Percentiles rank a stretch among this genome's conserved stretches.
Conservation (phyloP, 805 yeast species). For the Kuraishia piskuri region DNA sequence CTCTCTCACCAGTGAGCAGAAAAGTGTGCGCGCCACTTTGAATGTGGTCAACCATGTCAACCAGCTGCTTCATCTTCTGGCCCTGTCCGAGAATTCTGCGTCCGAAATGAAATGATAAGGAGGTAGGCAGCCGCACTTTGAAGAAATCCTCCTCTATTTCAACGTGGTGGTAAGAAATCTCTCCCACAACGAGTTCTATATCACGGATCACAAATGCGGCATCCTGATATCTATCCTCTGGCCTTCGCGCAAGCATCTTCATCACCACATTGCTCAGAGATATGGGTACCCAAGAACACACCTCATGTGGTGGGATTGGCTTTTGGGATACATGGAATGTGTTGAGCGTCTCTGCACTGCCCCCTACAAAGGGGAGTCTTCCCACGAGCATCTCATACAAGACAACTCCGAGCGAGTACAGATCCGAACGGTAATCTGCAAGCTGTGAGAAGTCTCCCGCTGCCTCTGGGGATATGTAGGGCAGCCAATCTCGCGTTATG, state of each 20-base stretch:
- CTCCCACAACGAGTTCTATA: constrained; percentile 18
- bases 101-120: constrained; percentile 15
- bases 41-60: constrained; percentile 11
- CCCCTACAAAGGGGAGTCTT: constrained; percentile 31
- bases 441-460: constrained; percentile 28
- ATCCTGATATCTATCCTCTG: constrained; percentile 28
- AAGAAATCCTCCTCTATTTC: neutral
- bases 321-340: constrained; percentile 30
- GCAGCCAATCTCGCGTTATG: constrained; percentile 29
- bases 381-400: constrained; percentile 40
- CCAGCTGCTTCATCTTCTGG: constrained; percentile 14
- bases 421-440: constrained; percentile 39
- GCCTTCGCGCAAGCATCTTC: constrained; percentile 32
- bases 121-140: constrained; percentile 2
- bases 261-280: constrained; percentile 30
- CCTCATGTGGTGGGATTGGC: constrained; percentile 30
- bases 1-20: constrained; percentile 31
- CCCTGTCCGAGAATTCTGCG: constrained; percentile 21
- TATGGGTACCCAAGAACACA: constrained; percentile 21
- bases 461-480: constrained; percentile 43
- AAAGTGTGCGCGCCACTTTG: constrained; percentile 18
- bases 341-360: constrained; percentile 28
- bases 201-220: constrained; percentile 27
- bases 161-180: constrained; percentile 10
- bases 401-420: constrained; percentile 41